phyloP scores from a whole-genome alignment of 2,329 filamentous ascomycete species.

The Colletotrichum godetiae region DNA sequence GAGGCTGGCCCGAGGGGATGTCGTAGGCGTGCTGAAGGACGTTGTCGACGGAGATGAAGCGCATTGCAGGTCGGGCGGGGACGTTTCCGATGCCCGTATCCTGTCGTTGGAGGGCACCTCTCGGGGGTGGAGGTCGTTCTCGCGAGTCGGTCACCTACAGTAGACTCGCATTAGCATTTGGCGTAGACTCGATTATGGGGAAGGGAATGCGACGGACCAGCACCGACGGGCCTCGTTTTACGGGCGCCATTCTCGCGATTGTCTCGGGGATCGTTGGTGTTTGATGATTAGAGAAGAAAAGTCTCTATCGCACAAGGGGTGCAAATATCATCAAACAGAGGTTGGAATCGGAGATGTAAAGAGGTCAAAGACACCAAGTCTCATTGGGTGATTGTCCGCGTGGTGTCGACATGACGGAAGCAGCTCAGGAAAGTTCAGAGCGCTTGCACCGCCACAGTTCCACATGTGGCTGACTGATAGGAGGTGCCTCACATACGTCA shows the following conservation, averaged over 20 bases:
- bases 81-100: slow-evolving; percentile 44
- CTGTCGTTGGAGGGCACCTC: slow-evolving; percentile 47
- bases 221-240: slow-evolving; percentile 70
- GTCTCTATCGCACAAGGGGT: slow-evolving; percentile 6
- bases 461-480: slow-evolving; percentile 13
- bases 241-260: slow-evolving; percentile 50
- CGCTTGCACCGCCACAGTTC: slow-evolving; percentile 22
- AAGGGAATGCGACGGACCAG: slow-evolving; percentile 56
- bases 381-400: slow-evolving; percentile 19
- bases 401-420: slow-evolving; percentile 24
- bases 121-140: slow-evolving; percentile 47
- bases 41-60: slow-evolving; percentile 91
- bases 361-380: neutral
- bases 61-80: slow-evolving; percentile 63
- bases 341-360: neutral
- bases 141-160: slow-evolving; percentile 51
- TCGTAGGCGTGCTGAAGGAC: slow-evolving; percentile 94
- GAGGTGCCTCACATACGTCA: neutral
- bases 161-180: slow-evolving; percentile 36
- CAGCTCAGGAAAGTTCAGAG: slow-evolving; percentile 27
- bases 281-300: neutral
- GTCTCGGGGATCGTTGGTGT: neutral
- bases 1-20: slow-evolving; percentile 92
- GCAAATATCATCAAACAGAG: slow-evolving; percentile 5
- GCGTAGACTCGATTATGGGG: neutral